Evolutionary conservation across 2,329 filamentous ascomycete genomes (phyloP).

Genomic region (Hypoxylon sp.): DNA sequence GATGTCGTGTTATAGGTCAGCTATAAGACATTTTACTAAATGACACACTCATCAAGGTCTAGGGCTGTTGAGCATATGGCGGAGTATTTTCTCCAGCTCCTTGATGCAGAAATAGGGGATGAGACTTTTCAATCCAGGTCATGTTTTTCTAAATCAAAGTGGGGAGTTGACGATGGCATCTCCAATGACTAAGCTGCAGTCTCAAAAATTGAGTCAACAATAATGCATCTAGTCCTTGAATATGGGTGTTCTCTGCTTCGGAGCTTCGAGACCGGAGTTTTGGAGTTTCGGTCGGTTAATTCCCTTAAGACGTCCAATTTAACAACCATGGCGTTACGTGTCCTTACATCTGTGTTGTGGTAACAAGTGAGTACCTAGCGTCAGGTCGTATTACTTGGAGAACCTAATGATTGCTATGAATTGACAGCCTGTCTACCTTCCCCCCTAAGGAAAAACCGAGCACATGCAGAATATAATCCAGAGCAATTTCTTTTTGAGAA

Average conservation of each 20-base stretch:
- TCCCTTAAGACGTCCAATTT: neutral
- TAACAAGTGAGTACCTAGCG: neutral
- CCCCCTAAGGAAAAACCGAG: neutral
- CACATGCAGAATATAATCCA: neutral
- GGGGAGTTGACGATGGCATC: neutral
- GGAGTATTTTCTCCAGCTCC: constrained; percentile 6
- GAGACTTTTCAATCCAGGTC: neutral
- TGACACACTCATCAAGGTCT: neutral
- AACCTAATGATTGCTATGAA: neutral
- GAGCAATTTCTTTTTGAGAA: neutral
- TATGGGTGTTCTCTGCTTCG: neutral
- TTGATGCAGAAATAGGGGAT: neutral
- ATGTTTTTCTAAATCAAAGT: neutral
- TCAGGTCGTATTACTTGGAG: neutral
- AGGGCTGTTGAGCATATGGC: neutral
- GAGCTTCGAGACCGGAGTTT: neutral
- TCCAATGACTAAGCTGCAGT: neutral
- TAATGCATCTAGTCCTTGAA: neutral
- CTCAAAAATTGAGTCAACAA: neutral
- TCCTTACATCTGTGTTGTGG: neutral
- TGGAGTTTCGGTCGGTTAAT: neutral
- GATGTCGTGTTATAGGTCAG: neutral
- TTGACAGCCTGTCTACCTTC: neutral
- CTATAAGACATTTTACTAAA: neutral
- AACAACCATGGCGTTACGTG: neutral